Evolutionary conservation across 148 eudicot species (phyloP).

Genomic region (Dianthus caryophyllus): DNA sequence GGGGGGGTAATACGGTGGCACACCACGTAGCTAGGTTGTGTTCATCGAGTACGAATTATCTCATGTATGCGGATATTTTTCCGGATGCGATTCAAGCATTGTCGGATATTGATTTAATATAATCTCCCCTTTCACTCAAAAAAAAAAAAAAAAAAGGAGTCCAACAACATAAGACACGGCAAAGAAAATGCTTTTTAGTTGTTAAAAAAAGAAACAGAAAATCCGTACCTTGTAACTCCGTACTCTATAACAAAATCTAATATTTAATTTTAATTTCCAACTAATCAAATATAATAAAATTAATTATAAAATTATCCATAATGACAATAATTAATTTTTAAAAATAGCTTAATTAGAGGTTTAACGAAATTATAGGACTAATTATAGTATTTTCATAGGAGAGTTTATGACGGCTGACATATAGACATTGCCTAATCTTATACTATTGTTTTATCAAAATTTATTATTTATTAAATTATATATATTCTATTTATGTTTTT

Average conservation of each 20-base stretch:
- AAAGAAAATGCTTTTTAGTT: conserved; percentile 1
- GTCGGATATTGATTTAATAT: too few species aligned
- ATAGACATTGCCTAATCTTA: conserved; percentile 26
- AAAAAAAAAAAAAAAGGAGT: conserved; percentile 18
- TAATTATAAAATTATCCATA: not conserved
- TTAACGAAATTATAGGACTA: conserved; percentile 28
- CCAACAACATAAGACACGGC: conserved; percentile 9
- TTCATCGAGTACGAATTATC: too few species aligned
- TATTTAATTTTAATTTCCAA: conserved; percentile 4
- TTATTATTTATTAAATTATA: not conserved
- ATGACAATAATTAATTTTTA: not conserved
- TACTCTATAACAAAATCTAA: conserved; percentile 14
- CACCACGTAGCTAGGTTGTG: too few species aligned
- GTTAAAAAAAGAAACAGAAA: not conserved
- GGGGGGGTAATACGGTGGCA: too few species aligned
- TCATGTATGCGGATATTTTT: too few species aligned
- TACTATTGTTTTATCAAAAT: too few species aligned
- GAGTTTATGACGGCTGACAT: conserved; percentile 18
- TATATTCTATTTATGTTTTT: conserved; percentile 10
- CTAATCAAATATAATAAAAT: conserved; percentile 6
- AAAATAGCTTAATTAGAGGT: conserved; percentile 23
- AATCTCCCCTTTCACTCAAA: too few species aligned
- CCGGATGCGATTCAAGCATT: too few species aligned
- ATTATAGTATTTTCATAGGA: conserved; percentile 13
- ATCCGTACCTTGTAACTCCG: not conserved